Conservation (phyloP, 306 rosid genomes). For the Rosa persica region DNA sequence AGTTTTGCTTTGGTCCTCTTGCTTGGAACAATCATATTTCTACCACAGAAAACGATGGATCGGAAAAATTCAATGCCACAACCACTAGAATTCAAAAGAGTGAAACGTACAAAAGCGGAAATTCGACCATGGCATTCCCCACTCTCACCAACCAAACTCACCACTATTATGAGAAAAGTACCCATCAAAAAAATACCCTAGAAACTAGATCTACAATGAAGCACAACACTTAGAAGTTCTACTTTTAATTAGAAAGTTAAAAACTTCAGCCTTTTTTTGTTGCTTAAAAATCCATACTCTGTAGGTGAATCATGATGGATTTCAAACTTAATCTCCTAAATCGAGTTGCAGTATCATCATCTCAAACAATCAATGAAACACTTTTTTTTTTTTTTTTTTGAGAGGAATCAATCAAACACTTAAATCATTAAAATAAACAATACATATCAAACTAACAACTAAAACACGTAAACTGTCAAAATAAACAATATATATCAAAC, state of each 20-base stretch:
- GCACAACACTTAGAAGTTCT: neutral
- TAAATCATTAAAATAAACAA: neutral
- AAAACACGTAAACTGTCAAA: too few relatives aligned
- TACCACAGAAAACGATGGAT: slow-evolving; percentile 11
- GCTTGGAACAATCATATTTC: slow-evolving; percentile 10
- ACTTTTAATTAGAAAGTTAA: neutral
- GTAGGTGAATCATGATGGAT: too few relatives aligned
- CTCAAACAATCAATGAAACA: too few relatives aligned
- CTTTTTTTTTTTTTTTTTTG: too few relatives aligned
- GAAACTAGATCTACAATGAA: neutral
- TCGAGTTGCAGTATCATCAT: neutral
- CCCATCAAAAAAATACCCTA: neutral
- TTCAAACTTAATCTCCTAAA: neutral
- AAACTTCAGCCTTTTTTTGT: neutral
- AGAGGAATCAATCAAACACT: neutral
- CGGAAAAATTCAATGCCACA: neutral
- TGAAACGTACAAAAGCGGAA: slow-evolving; percentile 14
- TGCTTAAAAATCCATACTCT: neutral
- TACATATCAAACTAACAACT: neutral
- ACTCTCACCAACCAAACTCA: neutral
- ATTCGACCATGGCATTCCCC: neutral
- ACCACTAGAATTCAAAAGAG: neutral
- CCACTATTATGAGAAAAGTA: neutral
- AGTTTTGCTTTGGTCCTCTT: neutral
- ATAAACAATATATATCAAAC: too few relatives aligned